phyloP scores from a whole-genome alignment of 495 filamentous ascomycete species.

The Penicillium salamii region DNA sequence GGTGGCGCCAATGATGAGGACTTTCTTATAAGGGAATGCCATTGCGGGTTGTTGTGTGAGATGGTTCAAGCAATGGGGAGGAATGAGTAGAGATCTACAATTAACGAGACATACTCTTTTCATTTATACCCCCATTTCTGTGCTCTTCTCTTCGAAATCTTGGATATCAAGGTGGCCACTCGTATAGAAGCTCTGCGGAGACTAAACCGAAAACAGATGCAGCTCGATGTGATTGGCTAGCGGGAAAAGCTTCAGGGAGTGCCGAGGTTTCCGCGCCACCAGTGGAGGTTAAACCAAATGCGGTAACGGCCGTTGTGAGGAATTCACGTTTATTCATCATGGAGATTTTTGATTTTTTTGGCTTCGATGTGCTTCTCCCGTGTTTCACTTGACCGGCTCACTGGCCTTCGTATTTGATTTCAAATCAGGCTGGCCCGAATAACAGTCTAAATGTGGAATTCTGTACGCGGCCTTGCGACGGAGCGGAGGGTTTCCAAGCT shows the following conservation, averaged over 20 bases:
- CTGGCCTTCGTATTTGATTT: not conserved
- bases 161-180: too few relatives aligned
- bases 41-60: slow-evolving; percentile 5
- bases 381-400: not conserved
- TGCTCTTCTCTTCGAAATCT: too few relatives aligned
- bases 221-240: not conserved
- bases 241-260: not conserved
- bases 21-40: slow-evolving; percentile 55
- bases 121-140: not conserved
- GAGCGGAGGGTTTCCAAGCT: too few relatives aligned
- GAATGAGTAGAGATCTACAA: too few relatives aligned
- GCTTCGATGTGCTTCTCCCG: not conserved
- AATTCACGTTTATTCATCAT: not conserved
- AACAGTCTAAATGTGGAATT: not conserved
- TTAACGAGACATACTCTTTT: too few relatives aligned
- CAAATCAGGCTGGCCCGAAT: not conserved
- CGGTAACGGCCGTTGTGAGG: not conserved
- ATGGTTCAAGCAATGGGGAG: not conserved
- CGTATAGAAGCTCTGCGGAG: slow-evolving; percentile 6
- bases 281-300: slow-evolving; percentile 15
- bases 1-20: slow-evolving; percentile 70
- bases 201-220: slow-evolving; percentile 9
- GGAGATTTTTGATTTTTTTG: not conserved
- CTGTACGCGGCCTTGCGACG: not conserved
- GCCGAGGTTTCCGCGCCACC: slow-evolving; percentile 8